Evolutionary conservation across 345 rosid genomes (phyloP), one percentile per base, ranked within the genome.

Genomic region (Corchorus olitorius): DNA sequence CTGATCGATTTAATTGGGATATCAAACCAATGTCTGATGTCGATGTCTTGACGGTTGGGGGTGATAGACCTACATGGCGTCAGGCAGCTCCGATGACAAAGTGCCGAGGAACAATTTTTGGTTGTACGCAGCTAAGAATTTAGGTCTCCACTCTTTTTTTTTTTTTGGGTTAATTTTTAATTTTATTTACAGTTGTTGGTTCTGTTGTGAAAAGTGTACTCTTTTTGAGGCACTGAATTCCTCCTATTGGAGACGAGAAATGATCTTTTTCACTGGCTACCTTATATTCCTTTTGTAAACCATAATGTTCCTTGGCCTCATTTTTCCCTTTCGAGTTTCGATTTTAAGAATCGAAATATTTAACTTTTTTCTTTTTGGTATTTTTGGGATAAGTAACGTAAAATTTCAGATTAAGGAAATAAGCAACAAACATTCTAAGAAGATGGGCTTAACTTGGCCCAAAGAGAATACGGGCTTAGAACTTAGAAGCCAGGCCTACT

Each of bases 31-130:
- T 89, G 83, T 91, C 97, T 0, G 94, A 89, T 67, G 93, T 93
- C 14, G 98, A 92, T 55, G 82, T 83, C 46, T 85, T 89, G 78
- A 78, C 83, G 0, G 87, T 92, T 65, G 89, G 86, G 76, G 89
- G 78, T 55, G 98, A 93, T 72, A 89, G 93, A 78, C 91, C 94
- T 12, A 78, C 83, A 5, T 93, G 98, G 98, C 87, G 93, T 71
- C 91, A 78, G 86, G 91, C 83, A 1, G 84, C 97, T 62, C 87
- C 93, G 4, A 96, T 96, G 99, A 89, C 93, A 4, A 79, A 77
- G 66, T 91, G 98, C 80, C 90, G 88, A 5, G 99, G 99, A 71
- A 95, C 98, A 33, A 88, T 92, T 61, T 88, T 85, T 55, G 97
- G 99, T 14, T 93, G 94, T 75, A 84, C 97, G 12, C 92, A 84